Conservation (phyloP, 2,329 filamentous ascomycete genomes). For the Aspergillus jensenii region DNA sequence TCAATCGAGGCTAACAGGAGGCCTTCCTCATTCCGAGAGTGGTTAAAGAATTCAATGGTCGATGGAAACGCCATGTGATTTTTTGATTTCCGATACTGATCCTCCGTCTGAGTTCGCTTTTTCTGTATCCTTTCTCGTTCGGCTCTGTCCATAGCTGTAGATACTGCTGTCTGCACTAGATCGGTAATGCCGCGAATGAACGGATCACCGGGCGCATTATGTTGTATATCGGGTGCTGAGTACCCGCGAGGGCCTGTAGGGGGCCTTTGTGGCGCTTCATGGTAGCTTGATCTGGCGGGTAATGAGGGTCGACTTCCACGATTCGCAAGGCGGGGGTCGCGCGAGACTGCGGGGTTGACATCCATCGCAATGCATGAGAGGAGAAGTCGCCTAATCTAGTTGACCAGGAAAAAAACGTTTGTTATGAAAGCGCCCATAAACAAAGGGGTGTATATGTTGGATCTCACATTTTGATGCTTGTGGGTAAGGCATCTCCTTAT, state of each 20-base stretch:
- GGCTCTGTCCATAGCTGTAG: slow-evolving; percentile 24
- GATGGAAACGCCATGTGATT: slow-evolving; percentile 24
- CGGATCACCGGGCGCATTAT: slow-evolving; percentile 37
- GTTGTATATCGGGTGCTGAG: neutral
- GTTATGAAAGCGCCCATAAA: neutral
- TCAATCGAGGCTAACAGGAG: slow-evolving; percentile 22
- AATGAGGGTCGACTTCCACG: slow-evolving; percentile 2
- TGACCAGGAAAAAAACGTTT: neutral
- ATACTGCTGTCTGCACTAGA: slow-evolving; percentile 23
- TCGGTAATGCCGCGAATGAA: slow-evolving; percentile 30
- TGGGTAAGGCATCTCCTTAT: neutral
- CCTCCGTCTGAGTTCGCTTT: slow-evolving; percentile 34
- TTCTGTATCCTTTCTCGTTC: slow-evolving; percentile 27
- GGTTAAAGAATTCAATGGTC: slow-evolving; percentile 21
- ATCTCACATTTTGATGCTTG: neutral
- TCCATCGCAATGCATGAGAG: slow-evolving; percentile 14
- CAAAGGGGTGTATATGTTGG: neutral
- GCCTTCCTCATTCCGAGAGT: slow-evolving; percentile 19
- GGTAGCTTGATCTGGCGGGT: neutral
- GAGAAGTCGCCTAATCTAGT: neutral
- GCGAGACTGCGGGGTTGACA: slow-evolving; percentile 13
- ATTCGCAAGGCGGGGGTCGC: slow-evolving; percentile 23
- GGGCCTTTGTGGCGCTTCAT: neutral
- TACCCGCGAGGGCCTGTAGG: neutral
- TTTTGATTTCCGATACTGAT: slow-evolving; percentile 33